Conservation (phyloP, 768 basidiomycete species). For the Pluteus cervinus region DNA sequence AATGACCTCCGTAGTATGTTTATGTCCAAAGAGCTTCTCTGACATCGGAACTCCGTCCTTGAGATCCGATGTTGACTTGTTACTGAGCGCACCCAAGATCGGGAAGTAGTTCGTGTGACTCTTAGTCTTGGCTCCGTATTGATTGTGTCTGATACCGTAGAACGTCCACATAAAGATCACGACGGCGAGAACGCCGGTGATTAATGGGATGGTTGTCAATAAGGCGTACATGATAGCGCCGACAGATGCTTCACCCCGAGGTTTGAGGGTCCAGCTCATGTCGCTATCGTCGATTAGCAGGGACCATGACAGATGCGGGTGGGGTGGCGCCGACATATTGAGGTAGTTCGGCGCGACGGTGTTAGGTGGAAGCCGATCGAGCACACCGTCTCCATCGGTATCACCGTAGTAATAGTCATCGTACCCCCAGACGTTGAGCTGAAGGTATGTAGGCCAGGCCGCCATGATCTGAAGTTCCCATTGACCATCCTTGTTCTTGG, state of each 20-base stretch:
- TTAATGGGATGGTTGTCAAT: constrained; percentile 71
- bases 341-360: constrained; percentile 79
- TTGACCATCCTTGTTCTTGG: constrained; percentile 49
- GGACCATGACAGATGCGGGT: constrained; percentile 85
- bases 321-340: constrained; percentile 88
- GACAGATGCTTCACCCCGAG: constrained; percentile 75
- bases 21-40: constrained; percentile 71
- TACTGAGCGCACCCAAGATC: constrained; percentile 61
- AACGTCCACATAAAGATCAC: constrained; percentile 92
- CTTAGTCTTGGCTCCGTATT: constrained; percentile 79
- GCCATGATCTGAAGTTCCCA: constrained; percentile 92
- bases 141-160: constrained; percentile 93
- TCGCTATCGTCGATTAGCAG: constrained; percentile 73
- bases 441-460: constrained; percentile 83
- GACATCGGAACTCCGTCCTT: constrained; percentile 58
- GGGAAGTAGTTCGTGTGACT: constrained; percentile 79
- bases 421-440: constrained; percentile 87
- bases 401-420: constrained; percentile 95
- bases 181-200: constrained; percentile 81
- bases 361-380: constrained; percentile 91
- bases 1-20: constrained; percentile 65
- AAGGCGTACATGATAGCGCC: constrained; percentile 88
- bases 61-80: constrained; percentile 65
- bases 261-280: constrained; percentile 72
- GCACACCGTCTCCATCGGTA: constrained; percentile 75